phyloP scores from a whole-genome alignment of 2,329 filamentous ascomycete species.

The Colletotrichum sansevieriae region DNA sequence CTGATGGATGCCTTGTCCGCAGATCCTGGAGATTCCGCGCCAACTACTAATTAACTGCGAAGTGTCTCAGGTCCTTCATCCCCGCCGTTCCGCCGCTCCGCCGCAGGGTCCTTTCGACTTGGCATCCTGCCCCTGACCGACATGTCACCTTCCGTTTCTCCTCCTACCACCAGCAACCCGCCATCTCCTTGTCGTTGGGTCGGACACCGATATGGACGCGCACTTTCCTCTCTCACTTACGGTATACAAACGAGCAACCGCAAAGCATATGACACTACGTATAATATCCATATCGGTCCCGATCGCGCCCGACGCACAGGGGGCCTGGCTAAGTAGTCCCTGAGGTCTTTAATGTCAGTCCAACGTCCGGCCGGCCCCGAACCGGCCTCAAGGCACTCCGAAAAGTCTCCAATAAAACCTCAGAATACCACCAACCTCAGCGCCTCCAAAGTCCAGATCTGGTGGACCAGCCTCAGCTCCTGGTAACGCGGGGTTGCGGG shows the following conservation, averaged over 20 bases:
- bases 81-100: conserved; percentile 9
- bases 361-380: not conserved
- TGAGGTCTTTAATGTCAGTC: not conserved
- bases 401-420: conserved; percentile 1
- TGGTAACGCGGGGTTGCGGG: conserved; percentile 42
- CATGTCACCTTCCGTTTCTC: conserved; percentile 14
- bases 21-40: not conserved
- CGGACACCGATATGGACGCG: not conserved
- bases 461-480: conserved; percentile 32
- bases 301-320: conserved; percentile 23
- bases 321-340: not conserved
- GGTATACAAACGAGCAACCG: conserved; percentile 15
- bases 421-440: conserved; percentile 18
- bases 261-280: not conserved
- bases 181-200: conserved; percentile 21
- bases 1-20: not conserved
- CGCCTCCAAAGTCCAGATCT: conserved; percentile 27
- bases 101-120: conserved; percentile 8
- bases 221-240: conserved; percentile 13
- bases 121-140: not conserved
- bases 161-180: not conserved
- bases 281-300: not conserved
- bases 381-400: not conserved
- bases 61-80: too few relatives aligned
- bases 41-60: not conserved